Percentiles rank a stretch among this genome's conserved stretches.
These are phyloP conservation scores for Metschnikowia gelsemii DNA, from an alignment of 805 yeast genomes.

Conservation along the genomic window DNA sequence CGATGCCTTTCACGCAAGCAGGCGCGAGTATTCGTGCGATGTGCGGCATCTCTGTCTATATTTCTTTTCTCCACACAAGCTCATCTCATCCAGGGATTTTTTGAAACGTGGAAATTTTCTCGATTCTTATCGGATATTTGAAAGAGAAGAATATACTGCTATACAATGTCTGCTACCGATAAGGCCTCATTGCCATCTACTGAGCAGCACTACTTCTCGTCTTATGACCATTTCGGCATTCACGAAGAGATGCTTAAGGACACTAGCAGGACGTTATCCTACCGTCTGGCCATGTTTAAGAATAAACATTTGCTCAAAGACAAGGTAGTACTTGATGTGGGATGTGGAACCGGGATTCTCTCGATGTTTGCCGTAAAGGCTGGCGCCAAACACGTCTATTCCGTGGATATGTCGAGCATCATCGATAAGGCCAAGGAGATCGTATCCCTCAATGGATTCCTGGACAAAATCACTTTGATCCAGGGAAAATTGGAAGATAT, in stretches of 20 bases:
- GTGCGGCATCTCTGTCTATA: background rate
- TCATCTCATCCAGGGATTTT: too few species aligned
- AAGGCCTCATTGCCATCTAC: slow-evolving; percentile 59
- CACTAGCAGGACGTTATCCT: slow-evolving; percentile 84
- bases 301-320: slow-evolving; percentile 87
- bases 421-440: slow-evolving; percentile 95
- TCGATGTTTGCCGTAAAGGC: slow-evolving; percentile 98
- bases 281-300: slow-evolving; percentile 87
- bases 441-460: slow-evolving; percentile 76
- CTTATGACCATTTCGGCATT: slow-evolving; percentile 95
- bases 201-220: slow-evolving; percentile 92
- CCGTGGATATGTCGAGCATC: slow-evolving; percentile 95
- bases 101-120: background rate
- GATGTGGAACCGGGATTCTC: slow-evolving; percentile 97
- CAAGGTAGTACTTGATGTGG: slow-evolving; percentile 94
- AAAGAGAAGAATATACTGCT: background rate
- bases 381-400: slow-evolving; percentile 98
- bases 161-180: slow-evolving; percentile 58
- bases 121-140: background rate
- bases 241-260: slow-evolving; percentile 99
- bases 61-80: too few species aligned
- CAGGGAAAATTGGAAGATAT: slow-evolving; percentile 96
- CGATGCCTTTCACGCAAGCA: too few species aligned
- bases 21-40: too few species aligned
- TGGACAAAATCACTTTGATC: slow-evolving; percentile 80